A percentile compares a stretch with the other conserved stretches of the same genome.
Evolutionary conservation across 2,329 filamentous ascomycete genomes (phyloP).

Genomic region (Fusarium equiseti): DNA sequence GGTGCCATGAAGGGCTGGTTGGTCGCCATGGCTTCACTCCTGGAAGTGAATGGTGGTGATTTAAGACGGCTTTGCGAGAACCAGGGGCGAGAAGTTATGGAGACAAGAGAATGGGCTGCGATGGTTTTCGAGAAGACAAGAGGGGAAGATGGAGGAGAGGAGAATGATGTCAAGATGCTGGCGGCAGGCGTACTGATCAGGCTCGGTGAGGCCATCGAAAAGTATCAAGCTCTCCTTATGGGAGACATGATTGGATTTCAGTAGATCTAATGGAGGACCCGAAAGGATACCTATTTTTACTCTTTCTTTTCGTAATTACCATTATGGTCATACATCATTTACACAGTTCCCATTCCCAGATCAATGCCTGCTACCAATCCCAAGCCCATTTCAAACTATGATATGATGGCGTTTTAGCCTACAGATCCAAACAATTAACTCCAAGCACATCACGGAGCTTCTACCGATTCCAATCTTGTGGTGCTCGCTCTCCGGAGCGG

Average conservation of each 20-base stretch:
- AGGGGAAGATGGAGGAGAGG: constrained; percentile 70
- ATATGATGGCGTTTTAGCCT: background rate
- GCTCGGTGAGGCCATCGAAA: constrained; percentile 83
- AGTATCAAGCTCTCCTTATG: constrained; percentile 81
- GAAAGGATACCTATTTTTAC: background rate
- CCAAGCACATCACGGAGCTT: constrained; percentile 31
- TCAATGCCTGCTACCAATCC: background rate
- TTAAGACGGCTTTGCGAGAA: constrained; percentile 78
- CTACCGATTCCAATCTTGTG: constrained; percentile 47
- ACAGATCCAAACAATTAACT: background rate
- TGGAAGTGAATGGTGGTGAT: constrained; percentile 84
- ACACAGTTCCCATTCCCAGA: constrained; percentile 2
- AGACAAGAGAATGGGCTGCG: constrained; percentile 88
- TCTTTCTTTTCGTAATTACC: constrained; percentile 33
- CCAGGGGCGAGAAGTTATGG: constrained; percentile 81
- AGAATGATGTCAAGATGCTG: constrained; percentile 82
- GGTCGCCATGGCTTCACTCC: constrained; percentile 80
- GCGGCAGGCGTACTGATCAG: constrained; percentile 83
- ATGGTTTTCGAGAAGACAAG: constrained; percentile 75
- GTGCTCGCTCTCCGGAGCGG: constrained; percentile 53
- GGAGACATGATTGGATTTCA: constrained; percentile 70
- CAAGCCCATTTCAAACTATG: background rate
- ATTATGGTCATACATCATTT: constrained; percentile 25
- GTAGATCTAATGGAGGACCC: constrained; percentile 1
- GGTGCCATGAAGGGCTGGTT: constrained; percentile 79